Evolutionary conservation across 768 basidiomycete genomes (phyloP).

Genomic region (Suillus subaureus): DNA sequence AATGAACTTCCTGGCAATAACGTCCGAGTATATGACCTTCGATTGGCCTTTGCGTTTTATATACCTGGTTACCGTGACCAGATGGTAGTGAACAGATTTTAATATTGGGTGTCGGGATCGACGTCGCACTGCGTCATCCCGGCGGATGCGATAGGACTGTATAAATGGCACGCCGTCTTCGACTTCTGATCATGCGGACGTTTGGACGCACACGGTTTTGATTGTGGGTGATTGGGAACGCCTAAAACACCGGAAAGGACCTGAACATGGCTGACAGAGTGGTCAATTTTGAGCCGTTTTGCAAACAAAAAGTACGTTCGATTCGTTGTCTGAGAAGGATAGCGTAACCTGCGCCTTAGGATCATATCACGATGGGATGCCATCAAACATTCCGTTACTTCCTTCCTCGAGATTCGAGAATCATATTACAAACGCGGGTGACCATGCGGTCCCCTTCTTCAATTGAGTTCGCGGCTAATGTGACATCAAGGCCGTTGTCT

Average conservation of each 20-base stretch:
- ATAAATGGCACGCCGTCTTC: not conserved
- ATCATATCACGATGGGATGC: not conserved
- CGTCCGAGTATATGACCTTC: not conserved
- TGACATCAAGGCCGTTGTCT: not conserved
- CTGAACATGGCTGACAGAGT: too few species aligned
- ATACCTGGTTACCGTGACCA: not conserved
- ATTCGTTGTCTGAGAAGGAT: not conserved
- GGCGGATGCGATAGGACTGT: slow-evolving; percentile 1
- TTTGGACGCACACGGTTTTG: not conserved
- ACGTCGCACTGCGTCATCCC: not conserved
- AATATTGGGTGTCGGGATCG: not conserved
- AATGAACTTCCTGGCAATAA: not conserved
- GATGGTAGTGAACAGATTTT: not conserved
- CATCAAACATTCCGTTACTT: not conserved
- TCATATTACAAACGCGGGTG: not conserved
- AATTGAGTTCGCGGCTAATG: not conserved
- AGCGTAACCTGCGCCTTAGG: not conserved
- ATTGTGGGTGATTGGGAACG: not conserved
- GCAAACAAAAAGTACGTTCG: not conserved
- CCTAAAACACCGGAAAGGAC: not conserved
- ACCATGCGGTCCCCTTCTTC: not conserved
- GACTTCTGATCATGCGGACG: not conserved
- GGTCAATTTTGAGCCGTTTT: not conserved
- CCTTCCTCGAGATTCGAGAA: not conserved
- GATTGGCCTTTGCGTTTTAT: too few species aligned